Percentiles rank a stretch among this genome's conserved stretches.
Evolutionary conservation across 1,139 yeast species (phyloP).

Genomic region (Diutina ranongensis): DNA sequence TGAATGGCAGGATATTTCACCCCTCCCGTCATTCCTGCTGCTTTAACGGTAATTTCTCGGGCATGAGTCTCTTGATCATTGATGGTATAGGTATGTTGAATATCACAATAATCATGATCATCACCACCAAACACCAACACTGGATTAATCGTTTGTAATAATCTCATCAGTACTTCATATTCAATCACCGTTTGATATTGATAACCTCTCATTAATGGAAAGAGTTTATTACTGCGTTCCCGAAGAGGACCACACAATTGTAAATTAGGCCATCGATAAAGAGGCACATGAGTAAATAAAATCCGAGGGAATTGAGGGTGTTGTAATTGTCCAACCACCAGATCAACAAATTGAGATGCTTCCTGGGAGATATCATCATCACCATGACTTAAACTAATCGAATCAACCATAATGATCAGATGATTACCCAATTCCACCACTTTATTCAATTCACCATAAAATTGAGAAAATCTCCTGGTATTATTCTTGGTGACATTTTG

Average conservation of each 20-base stretch:
- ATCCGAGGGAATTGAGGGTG: slow-evolving; percentile 45
- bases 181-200: slow-evolving; percentile 74
- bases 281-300: slow-evolving; percentile 70
- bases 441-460: slow-evolving; percentile 62
- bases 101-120: slow-evolving; percentile 47
- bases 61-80: slow-evolving; percentile 24
- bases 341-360: slow-evolving; percentile 18
- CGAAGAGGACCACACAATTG: slow-evolving; percentile 59
- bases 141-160: slow-evolving; percentile 46
- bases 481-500: slow-evolving; percentile 51
- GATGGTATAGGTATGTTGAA: slow-evolving; percentile 27
- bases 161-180: slow-evolving; percentile 40
- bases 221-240: slow-evolving; percentile 41
- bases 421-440: slow-evolving; percentile 58
- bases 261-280: slow-evolving; percentile 42
- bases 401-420: slow-evolving; percentile 64
- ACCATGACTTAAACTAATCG: slow-evolving; percentile 58
- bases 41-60: slow-evolving; percentile 77
- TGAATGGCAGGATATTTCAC: slow-evolving; percentile 78
- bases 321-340: slow-evolving; percentile 10
- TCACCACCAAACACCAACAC: slow-evolving; percentile 43
- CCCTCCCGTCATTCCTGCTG: slow-evolving; percentile 91
- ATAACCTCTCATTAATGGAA: slow-evolving; percentile 60
- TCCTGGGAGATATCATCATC: slow-evolving; percentile 16
- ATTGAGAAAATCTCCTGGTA: slow-evolving; percentile 49